phyloP scores from a whole-genome alignment of 176 grass and related monocot genomes.

The Saccharum spontaneum region DNA sequence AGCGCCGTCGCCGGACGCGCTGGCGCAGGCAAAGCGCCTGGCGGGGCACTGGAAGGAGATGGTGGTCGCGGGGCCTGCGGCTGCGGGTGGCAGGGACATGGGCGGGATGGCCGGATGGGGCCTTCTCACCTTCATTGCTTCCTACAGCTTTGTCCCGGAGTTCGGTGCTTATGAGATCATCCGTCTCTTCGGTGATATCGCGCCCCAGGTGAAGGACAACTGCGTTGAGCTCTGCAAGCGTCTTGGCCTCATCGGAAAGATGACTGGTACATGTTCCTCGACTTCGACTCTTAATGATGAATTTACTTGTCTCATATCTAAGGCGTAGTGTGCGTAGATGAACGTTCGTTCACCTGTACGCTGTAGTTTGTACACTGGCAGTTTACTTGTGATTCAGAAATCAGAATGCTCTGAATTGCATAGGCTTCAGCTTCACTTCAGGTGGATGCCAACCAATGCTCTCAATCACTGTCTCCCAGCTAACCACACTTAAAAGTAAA shows the following conservation, averaged over 20 bases:
- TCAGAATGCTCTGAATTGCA: background rate
- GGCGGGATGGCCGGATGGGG: slow-evolving; percentile 41
- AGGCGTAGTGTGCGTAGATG: background rate
- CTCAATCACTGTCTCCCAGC: background rate
- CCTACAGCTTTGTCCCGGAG: slow-evolving; percentile 24
- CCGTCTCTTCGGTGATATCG: slow-evolving; percentile 17
- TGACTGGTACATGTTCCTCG: slow-evolving; percentile 30
- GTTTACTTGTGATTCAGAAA: background rate
- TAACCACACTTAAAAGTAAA: no score
- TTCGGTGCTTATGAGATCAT: slow-evolving; percentile 29
- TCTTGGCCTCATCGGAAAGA: slow-evolving; percentile 14
- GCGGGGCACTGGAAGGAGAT: slow-evolving; percentile 43
- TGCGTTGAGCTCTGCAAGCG: slow-evolving; percentile 26
- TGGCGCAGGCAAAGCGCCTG: slow-evolving; percentile 29
- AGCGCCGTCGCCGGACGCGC: background rate
- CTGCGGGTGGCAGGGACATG: background rate
- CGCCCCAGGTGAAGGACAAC: background rate
- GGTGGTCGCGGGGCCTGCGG: background rate
- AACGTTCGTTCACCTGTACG: background rate
- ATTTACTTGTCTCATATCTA: background rate
- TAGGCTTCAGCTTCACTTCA: background rate
- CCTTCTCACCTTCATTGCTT: slow-evolving; percentile 28
- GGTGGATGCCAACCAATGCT: background rate
- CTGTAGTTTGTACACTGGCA: background rate
- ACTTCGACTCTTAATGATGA: background rate